Conservation (phyloP, 768 basidiomycete genomes). For the Trametes coccinea region DNA sequence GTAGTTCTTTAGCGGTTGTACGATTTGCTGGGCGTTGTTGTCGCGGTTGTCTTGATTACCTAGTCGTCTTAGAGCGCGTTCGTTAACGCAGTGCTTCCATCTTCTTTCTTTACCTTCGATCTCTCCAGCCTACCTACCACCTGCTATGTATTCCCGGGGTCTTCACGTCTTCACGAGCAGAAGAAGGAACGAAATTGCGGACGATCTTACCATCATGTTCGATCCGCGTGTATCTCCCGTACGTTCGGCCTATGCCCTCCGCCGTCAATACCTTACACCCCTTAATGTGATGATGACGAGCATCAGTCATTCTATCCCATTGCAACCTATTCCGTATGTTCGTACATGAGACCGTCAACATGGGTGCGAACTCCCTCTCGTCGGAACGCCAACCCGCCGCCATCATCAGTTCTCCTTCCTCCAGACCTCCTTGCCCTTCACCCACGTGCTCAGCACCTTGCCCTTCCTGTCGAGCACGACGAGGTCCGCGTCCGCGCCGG, state of each 20-base stretch:
- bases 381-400: background rate
- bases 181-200: conserved; percentile 7
- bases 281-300: conserved; percentile 3
- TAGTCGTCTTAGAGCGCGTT: background rate
- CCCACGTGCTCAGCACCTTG: conserved; percentile 70
- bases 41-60: background rate
- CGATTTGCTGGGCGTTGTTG: conserved; percentile 8
- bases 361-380: background rate
- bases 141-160: background rate
- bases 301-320: background rate
- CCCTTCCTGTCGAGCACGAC: conserved; percentile 72
- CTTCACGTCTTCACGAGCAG: background rate
- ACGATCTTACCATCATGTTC: background rate
- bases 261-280: background rate
- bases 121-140: background rate
- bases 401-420: conserved; percentile 26
- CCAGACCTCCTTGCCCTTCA: conserved; percentile 77
- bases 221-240: background rate
- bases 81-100: background rate
- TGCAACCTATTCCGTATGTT: background rate
- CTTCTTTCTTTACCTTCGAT: background rate
- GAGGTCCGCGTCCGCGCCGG: conserved; percentile 87
- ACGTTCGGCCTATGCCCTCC: background rate
- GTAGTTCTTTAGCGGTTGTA: conserved; percentile 1
- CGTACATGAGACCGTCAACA: background rate